These are phyloP conservation scores for Rhodomyrtus tomentosa DNA, from an alignment of 345 rosid species.

Conservation along the genomic window DNA sequence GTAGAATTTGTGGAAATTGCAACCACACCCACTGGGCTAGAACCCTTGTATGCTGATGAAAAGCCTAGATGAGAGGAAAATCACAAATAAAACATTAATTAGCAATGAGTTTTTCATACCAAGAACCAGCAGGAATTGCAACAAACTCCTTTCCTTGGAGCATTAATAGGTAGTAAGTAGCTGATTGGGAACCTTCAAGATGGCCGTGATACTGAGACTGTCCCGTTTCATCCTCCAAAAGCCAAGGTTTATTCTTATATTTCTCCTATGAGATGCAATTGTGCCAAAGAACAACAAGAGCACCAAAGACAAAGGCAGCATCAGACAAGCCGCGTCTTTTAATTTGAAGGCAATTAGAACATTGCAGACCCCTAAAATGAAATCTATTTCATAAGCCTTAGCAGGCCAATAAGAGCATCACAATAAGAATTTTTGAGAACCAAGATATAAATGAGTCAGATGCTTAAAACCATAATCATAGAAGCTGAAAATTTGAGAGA, in stretches of 20 bases:
- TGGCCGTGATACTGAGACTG: conserved; percentile 86
- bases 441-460: neutral
- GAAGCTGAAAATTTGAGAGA: neutral
- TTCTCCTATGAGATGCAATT: conserved; percentile 47
- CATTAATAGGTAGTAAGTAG: conserved; percentile 84
- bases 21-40: neutral
- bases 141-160: conserved; percentile 73
- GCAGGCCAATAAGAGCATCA: neutral
- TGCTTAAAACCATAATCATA: neutral
- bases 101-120: conserved; percentile 28
- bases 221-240: conserved; percentile 93
- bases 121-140: conserved; percentile 95
- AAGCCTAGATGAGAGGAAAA: neutral
- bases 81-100: neutral
- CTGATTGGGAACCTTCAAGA: conserved; percentile 95
- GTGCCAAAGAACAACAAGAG: neutral
- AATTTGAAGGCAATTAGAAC: neutral
- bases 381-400: neutral
- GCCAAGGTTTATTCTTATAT: conserved; percentile 91
- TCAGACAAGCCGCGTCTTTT: neutral
- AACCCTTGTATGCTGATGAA: neutral
- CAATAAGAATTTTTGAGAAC: neutral
- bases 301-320: neutral
- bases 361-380: neutral
- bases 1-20: neutral